These are phyloP conservation scores for Aspergillus cavernicola DNA, from an alignment of 495 filamentous ascomycete species.

Conservation along the genomic window DNA sequence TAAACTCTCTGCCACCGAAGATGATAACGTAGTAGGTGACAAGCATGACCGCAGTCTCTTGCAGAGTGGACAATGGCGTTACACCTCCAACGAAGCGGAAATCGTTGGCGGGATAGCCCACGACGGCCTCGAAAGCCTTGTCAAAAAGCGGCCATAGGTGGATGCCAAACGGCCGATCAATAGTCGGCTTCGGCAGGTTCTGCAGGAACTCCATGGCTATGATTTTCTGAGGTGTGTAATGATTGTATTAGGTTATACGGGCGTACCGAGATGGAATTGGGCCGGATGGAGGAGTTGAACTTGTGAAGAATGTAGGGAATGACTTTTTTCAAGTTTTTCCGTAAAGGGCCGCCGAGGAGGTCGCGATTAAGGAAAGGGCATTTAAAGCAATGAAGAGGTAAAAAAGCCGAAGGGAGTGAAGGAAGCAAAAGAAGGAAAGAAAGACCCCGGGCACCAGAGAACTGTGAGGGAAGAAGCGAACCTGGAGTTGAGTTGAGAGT, in stretches of 20 bases:
- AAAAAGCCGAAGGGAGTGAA: conserved; percentile 19
- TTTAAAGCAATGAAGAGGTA: conserved; percentile 28
- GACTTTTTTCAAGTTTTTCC: conserved; percentile 10
- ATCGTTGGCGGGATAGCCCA: conserved; percentile 61
- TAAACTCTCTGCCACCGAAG: conserved; percentile 63
- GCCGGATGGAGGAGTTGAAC: conserved; percentile 1
- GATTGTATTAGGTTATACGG: not conserved
- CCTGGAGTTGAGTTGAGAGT: conserved; percentile 17
- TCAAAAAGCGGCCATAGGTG: conserved; percentile 93
- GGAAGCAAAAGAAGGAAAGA: conserved; percentile 20
- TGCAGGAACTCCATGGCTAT: conserved; percentile 56
- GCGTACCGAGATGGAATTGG: not conserved
- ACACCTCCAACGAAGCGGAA: conserved; percentile 56
- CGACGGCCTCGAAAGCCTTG: conserved; percentile 68
- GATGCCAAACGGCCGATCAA: conserved; percentile 90
- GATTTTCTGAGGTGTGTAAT: not conserved
- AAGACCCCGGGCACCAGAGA: conserved; percentile 13
- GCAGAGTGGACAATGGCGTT: conserved; percentile 59
- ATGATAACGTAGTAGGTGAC: conserved; percentile 62
- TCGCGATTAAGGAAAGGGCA: conserved; percentile 14
- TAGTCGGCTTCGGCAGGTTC: conserved; percentile 66
- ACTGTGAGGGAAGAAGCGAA: conserved; percentile 10
- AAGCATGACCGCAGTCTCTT: conserved; percentile 53
- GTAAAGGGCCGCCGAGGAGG: conserved; percentile 5
- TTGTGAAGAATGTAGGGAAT: not conserved